A percentile compares a stretch with the other conserved stretches of the same genome.
These are phyloP conservation scores for Heimioporus sp. DNA, from an alignment of 768 basidiomycete genomes.

Conservation along the genomic window DNA sequence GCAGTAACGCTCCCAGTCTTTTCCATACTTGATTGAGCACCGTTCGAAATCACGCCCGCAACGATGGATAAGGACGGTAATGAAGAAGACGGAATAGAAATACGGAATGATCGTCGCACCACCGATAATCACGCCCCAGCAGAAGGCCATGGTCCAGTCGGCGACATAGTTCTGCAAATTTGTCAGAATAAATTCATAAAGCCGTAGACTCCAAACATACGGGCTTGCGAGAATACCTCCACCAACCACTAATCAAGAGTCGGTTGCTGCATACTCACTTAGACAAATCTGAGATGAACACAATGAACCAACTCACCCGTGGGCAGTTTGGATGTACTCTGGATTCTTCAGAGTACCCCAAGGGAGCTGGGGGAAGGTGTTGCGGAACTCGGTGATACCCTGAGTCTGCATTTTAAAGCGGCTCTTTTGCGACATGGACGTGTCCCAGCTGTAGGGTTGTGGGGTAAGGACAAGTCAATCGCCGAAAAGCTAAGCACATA, in stretches of 20 bases:
- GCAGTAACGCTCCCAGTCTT: constrained; percentile 93
- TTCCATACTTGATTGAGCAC: constrained; percentile 89
- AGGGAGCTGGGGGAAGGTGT: constrained; percentile 93
- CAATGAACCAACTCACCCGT: constrained; percentile 56
- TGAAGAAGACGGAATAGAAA: constrained; percentile 97
- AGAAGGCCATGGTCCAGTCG: constrained; percentile 84
- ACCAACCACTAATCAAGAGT: constrained; percentile 90
- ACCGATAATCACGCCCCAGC: constrained; percentile 81
- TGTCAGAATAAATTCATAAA: background rate
- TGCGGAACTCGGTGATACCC: constrained; percentile 80
- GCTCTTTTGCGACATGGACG: constrained; percentile 94
- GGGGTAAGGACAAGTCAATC: background rate
- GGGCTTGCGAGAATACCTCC: constrained; percentile 92
- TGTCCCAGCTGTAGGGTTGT: constrained; percentile 70
- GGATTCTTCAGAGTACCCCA: constrained; percentile 82
- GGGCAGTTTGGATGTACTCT: constrained; percentile 87
- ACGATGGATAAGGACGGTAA: constrained; percentile 87
- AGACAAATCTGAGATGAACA: constrained; percentile 1
- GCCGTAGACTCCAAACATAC: constrained; percentile 39
- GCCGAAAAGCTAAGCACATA: constrained; percentile 32
- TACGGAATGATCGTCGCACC: constrained; percentile 83
- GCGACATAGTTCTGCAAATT: constrained; percentile 81
- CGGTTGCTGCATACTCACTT: constrained; percentile 60
- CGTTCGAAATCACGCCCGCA: constrained; percentile 94
- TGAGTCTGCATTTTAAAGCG: constrained; percentile 97